Evolutionary conservation across 345 rosid species (phyloP), one percentile per base, ranked within the genome.

Genomic region (Linum lewisii): DNA sequence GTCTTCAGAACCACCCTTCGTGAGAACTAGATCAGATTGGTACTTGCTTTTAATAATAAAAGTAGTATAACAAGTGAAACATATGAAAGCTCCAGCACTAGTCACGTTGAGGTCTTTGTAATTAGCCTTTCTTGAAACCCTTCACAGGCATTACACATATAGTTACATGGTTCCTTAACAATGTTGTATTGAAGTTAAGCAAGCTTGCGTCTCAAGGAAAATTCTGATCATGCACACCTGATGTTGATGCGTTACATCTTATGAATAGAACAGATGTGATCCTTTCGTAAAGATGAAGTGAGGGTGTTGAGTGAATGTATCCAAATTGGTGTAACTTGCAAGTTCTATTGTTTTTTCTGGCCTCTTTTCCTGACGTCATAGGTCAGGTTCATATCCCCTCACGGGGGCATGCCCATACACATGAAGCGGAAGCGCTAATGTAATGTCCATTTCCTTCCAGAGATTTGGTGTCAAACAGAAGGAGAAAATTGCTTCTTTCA

Each of bases 391-490:
- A 42, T 6, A 42, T 3, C 3, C 1, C 15, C 24, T 24, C 13
- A 21, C 22, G 13, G 14, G 25, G 13, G 24, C 56, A 52, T 52
- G 56, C 56, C 56, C 23, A 20, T 52, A 52, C 3, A 13, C 56
- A 52, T 21, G 56, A 5, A 42, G 47, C 18, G 47, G 15, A 42
- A 42, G 18, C 11, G 18, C 47, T 42, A 42, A 20, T 52, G n/a
- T 18, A 63, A 51, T 62, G 24, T 61, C 44, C 69, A 63, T 66
- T 66, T 77, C 60, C 49, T 65, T 60, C 51, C 81, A 88, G 98
- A 83, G 96, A 69, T 92, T 92, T 72, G 96, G 98, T 68, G 98
- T 92, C 70, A 92, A 92, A 74, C 98, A 86, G 76, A 92, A 92
- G 86, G 98, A 88, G 77, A 86, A 78, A 73, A 92, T 92, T 74